Percentiles rank a stretch among this genome's conserved stretches.
Evolutionary conservation across 2,329 filamentous ascomycete species (phyloP).

Genomic region (Fusarium kyushuense): DNA sequence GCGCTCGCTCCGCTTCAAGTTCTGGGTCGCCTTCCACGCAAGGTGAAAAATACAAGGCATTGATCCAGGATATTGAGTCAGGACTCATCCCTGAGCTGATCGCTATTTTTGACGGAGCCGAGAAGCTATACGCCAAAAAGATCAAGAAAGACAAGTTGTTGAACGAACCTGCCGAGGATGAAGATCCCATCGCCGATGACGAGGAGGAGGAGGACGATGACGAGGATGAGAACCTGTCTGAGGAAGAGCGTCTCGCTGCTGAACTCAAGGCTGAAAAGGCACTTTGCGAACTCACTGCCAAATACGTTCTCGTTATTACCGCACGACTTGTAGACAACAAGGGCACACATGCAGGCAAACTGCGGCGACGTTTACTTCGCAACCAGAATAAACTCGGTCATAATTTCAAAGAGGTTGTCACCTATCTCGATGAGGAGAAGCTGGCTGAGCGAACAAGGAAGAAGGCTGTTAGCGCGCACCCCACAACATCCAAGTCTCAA

Average conservation of each 20-base stretch:
- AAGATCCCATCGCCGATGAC: slow-evolving; percentile 76
- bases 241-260: slow-evolving; percentile 70
- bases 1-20: slow-evolving; percentile 49
- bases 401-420: slow-evolving; percentile 87
- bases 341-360: slow-evolving; percentile 69
- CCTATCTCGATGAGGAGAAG: slow-evolving; percentile 80
- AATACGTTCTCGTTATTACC: slow-evolving; percentile 83
- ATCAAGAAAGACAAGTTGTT: slow-evolving; percentile 67
- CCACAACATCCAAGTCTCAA: slow-evolving; percentile 48
- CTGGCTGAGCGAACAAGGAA: slow-evolving; percentile 60
- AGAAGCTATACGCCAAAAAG: slow-evolving; percentile 82
- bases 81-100: slow-evolving; percentile 75
- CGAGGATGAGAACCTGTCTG: slow-evolving; percentile 65
- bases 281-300: slow-evolving; percentile 86
- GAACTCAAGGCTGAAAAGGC: slow-evolving; percentile 84
- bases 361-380: slow-evolving; percentile 78
- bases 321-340: slow-evolving; percentile 78
- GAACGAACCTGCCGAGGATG: slow-evolving; percentile 75
- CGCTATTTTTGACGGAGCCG: slow-evolving; percentile 80
- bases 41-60: slow-evolving; percentile 52
- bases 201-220: slow-evolving; percentile 66
- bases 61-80: slow-evolving; percentile 76
- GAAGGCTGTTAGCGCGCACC: slow-evolving; percentile 48
- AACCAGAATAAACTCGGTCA: slow-evolving; percentile 85
- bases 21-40: slow-evolving; percentile 40